Evolutionary conservation across 2,329 filamentous ascomycete genomes (phyloP).

Genomic region (Aspergillus versicolor): DNA sequence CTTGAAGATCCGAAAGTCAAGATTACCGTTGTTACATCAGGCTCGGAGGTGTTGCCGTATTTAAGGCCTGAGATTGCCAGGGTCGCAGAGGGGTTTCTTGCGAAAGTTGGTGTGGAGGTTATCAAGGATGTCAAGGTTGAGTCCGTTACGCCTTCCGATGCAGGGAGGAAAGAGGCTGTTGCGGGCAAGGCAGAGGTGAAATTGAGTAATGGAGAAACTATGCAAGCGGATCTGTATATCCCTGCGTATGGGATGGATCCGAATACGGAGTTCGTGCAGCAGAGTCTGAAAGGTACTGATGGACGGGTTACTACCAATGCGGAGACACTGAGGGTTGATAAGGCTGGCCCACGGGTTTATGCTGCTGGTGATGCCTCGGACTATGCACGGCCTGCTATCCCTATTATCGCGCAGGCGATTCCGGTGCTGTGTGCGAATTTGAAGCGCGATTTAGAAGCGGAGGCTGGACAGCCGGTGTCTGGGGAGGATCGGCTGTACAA

Average conservation of each 20-base stretch:
- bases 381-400: slow-evolving; percentile 43
- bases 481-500: slow-evolving; percentile 35
- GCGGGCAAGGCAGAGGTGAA: slow-evolving; percentile 33
- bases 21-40: slow-evolving; percentile 48
- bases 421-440: slow-evolving; percentile 50
- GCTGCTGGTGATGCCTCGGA: slow-evolving; percentile 49
- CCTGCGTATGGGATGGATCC: slow-evolving; percentile 45
- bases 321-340: slow-evolving; percentile 39
- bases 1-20: slow-evolving; percentile 32
- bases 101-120: slow-evolving; percentile 49
- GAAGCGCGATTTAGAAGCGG: slow-evolving; percentile 46
- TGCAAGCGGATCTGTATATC: slow-evolving; percentile 51
- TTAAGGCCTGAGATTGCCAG: slow-evolving; percentile 40
- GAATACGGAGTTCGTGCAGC: slow-evolving; percentile 43
- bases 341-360: slow-evolving; percentile 43
- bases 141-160: slow-evolving; percentile 28
- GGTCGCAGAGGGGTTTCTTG: slow-evolving; percentile 44
- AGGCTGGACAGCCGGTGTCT: slow-evolving; percentile 25
- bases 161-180: slow-evolving; percentile 27
- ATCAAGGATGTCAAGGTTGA: slow-evolving; percentile 44
- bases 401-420: slow-evolving; percentile 42
- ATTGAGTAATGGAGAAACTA: slow-evolving; percentile 40
- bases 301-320: slow-evolving; percentile 42
- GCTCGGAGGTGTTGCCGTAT: slow-evolving; percentile 40
- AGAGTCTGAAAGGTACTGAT: slow-evolving; percentile 31